Evolutionary conservation across 164 flowering plant species (phyloP), one percentile per base, ranked within the genome.

Genomic region (Vitis riparia): DNA sequence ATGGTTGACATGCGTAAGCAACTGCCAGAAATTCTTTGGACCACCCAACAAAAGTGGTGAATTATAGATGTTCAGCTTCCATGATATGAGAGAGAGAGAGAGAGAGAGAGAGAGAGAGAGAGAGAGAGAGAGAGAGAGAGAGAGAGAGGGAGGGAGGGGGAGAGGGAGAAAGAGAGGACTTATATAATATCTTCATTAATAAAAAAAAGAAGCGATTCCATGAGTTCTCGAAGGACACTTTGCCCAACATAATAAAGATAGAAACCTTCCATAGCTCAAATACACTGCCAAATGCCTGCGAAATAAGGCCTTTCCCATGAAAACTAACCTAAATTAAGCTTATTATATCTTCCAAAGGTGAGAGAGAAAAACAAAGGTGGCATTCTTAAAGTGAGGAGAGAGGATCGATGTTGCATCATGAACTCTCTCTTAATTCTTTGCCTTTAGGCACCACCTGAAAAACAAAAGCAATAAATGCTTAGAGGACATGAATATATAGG

Each of bases 21-120:
- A 23, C n/a, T 49, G 55, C 56, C 16, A 50, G 13, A 23, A 32
- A 11, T 15, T 53, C 48, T 49, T 55, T 69, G 77, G 73, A 60
- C 70, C 77, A 70, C 52, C 64, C 53, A 50, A 49, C 13, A 65
- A 72, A 74, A 66, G 67, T 51, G 15, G 62, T 59, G 59, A 68
- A 59, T 23, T 51, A 44, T 27, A 16, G 16, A 51, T 59, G 75
- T 66, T 65, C 58, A 59, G 27, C 64, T 19, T 56, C 50, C 62
- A 59, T 51, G 56, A 49, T 48, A 37, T n/a, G 13, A 16, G 5
- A 48, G 29, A 1, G 56, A 58, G 19, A 59, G 16, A 65, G 52
- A 48, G 52, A 58, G 63, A 60, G 64, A 12, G 32, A 37, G 30
- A 51, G 23, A 23, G 12, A 51, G 12, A 11, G 15, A 7, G 23